These are phyloP conservation scores for Bathelium albidoporum DNA, from an alignment of 495 filamentous ascomycete genomes.

Conservation along the genomic window DNA sequence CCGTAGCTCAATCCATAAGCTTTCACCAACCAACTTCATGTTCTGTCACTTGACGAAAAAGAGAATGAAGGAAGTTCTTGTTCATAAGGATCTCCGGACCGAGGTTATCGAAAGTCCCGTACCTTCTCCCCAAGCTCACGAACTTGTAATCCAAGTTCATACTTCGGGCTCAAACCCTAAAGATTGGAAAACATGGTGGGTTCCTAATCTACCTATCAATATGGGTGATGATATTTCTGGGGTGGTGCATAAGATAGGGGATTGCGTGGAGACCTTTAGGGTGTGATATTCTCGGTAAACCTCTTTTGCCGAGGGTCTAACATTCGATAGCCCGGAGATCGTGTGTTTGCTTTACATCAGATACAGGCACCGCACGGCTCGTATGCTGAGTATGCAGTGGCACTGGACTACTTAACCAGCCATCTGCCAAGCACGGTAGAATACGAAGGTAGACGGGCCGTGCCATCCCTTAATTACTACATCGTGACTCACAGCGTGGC, in stretches of 20 bases:
- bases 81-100: too few species aligned
- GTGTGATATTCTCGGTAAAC: constrained; percentile 32
- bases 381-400: constrained; percentile 35
- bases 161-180: constrained; percentile 10
- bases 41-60: too few species aligned
- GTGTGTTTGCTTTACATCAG: constrained; percentile 34
- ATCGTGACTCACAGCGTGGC: too few species aligned
- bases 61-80: too few species aligned
- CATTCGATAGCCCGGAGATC: constrained; percentile 37
- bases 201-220: too few species aligned
- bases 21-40: too few species aligned
- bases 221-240: not conserved
- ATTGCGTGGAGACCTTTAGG: constrained; percentile 38
- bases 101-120: constrained; percentile 8
- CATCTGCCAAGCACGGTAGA: constrained; percentile 31
- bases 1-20: too few species aligned
- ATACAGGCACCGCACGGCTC: constrained; percentile 24
- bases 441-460: too few species aligned
- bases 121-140: not conserved
- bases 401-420: constrained; percentile 31
- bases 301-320: constrained; percentile 28
- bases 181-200: constrained; percentile 16
- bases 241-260: constrained; percentile 19
- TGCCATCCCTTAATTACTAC: too few species aligned
- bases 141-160: constrained; percentile 10